A percentile compares a stretch with the other conserved stretches of the same genome.
These are phyloP conservation scores for Wickerhamomyces queroliae DNA, from an alignment of 805 yeast genomes.

Conservation along the genomic window DNA sequence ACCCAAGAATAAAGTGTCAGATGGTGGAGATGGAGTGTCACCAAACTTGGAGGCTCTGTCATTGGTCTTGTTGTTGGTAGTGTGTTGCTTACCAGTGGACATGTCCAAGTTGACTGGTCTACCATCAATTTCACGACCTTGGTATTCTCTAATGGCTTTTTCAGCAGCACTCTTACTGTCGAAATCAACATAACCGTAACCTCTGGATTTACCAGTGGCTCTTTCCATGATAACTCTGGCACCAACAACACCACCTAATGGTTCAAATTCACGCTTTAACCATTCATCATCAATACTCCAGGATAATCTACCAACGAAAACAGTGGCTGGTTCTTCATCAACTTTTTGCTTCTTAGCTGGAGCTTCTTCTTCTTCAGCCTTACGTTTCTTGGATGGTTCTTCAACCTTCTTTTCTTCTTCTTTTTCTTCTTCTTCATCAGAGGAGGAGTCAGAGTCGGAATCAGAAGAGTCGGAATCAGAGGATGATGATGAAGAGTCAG, in stretches of 20 bases:
- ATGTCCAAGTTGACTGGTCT: slow-evolving; percentile 92
- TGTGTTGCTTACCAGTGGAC: slow-evolving; percentile 77
- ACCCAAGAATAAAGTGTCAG: slow-evolving; percentile 94
- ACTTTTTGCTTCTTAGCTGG: slow-evolving; percentile 49
- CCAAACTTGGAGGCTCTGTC: slow-evolving; percentile 90
- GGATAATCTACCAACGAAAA: slow-evolving; percentile 95
- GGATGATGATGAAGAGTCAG: slow-evolving; percentile 18
- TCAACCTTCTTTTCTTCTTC: slow-evolving; percentile 27
- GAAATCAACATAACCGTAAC: slow-evolving; percentile 97
- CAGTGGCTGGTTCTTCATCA: slow-evolving; percentile 68
- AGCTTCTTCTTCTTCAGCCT: slow-evolving; percentile 28
- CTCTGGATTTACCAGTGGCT: slow-evolving; percentile 88
- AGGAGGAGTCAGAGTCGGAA: slow-evolving; percentile 26
- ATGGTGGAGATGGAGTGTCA: slow-evolving; percentile 85
- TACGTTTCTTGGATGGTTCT: slow-evolving; percentile 28
- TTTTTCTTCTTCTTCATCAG: slow-evolving; percentile 17
- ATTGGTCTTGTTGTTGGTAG: slow-evolving; percentile 42
- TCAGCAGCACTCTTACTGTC: slow-evolving; percentile 72
- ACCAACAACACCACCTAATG: slow-evolving; percentile 69
- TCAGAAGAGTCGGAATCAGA: slow-evolving; percentile 17
- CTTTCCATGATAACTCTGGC: slow-evolving; percentile 96
- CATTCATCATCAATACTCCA: slow-evolving; percentile 97
- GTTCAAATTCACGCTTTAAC: slow-evolving; percentile 83
- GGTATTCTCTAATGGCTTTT: slow-evolving; percentile 77
- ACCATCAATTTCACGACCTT: slow-evolving; percentile 95